Evolutionary conservation across 148 eudicot genomes (phyloP).

Genomic region (Vaccinium darrowii): DNA sequence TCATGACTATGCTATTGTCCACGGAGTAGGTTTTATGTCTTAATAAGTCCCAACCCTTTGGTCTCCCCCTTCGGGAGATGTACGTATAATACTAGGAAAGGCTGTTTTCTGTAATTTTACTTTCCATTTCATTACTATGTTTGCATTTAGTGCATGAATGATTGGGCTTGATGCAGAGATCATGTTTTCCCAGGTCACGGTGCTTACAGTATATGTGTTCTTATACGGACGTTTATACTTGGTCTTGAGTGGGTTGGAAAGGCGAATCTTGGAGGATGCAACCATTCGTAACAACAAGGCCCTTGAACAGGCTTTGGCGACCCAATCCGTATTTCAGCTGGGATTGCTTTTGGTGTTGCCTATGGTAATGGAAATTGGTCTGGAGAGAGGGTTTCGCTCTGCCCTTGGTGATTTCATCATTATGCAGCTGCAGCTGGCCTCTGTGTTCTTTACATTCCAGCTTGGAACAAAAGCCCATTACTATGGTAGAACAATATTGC

Average conservation of each 20-base stretch:
- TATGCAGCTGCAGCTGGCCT: conserved; percentile 97
- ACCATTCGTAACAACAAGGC: conserved; percentile 50
- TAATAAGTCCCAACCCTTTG: background rate
- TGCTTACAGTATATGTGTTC: conserved; percentile 75
- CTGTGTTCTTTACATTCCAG: conserved; percentile 95
- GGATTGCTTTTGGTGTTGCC: conserved; percentile 85
- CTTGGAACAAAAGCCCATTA: conserved; percentile 98
- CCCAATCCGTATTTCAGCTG: conserved; percentile 80
- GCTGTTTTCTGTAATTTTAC: background rate
- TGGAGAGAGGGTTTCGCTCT: conserved; percentile 89
- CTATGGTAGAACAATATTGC: conserved; percentile 84
- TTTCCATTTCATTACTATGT: background rate
- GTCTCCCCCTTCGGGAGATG: background rate
- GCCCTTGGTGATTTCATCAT: conserved; percentile 89
- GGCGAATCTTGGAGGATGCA: conserved; percentile 58
- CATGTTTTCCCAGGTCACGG: conserved; percentile 69
- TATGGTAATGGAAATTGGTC: conserved; percentile 96
- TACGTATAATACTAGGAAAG: background rate
- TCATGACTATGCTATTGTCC: background rate
- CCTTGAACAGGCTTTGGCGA: conserved; percentile 82
- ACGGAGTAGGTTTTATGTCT: background rate
- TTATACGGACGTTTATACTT: conserved; percentile 80
- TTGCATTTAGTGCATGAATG: background rate
- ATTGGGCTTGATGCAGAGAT: conserved; percentile 8
- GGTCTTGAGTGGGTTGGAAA: conserved; percentile 92